Evolutionary conservation across 2,329 filamentous ascomycete species (phyloP).

Genomic region (Ceratocystis huliohia): DNA sequence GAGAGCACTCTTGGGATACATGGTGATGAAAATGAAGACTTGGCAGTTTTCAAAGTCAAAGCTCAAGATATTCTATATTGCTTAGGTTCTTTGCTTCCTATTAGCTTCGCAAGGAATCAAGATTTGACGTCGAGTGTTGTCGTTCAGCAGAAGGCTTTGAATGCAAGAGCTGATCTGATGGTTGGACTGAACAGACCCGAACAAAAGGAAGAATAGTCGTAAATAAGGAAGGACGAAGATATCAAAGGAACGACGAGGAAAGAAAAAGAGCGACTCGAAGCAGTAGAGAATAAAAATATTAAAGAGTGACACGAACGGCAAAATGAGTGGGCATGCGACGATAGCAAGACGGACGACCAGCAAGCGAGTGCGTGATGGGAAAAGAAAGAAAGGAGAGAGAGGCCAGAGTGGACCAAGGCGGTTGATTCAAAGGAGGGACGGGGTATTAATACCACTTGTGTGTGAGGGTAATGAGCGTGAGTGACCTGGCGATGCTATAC

Average conservation of each 20-base stretch:
- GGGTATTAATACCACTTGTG: constrained; percentile 4
- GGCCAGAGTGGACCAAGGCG: not conserved
- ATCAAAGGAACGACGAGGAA: constrained; percentile 17
- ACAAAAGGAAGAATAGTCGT: not conserved
- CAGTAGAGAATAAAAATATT: constrained; percentile 2
- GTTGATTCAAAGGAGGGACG: not conserved
- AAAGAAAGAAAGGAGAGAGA: not conserved
- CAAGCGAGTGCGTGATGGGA: not conserved
- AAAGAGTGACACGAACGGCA: constrained; percentile 3
- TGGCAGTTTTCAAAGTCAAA: not conserved
- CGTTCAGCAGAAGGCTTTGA: not conserved
- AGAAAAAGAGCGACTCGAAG: not conserved
- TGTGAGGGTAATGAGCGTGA: constrained; percentile 6
- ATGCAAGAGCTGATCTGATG: not conserved
- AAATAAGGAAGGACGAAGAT: constrained; percentile 22
- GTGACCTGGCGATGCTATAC: constrained; percentile 1
- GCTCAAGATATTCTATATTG: not conserved
- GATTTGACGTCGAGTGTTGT: not conserved
- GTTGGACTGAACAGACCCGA: not conserved
- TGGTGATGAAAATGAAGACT: constrained; percentile 18
- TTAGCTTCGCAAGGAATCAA: not conserved
- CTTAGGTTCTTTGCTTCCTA: not conserved
- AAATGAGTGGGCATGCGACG: not conserved
- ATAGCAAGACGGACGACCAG: not conserved
- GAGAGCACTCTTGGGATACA: constrained; percentile 25